These are phyloP conservation scores for Neurospora sp. DNA, from an alignment of 495 filamentous ascomycete species.

Conservation along the genomic window DNA sequence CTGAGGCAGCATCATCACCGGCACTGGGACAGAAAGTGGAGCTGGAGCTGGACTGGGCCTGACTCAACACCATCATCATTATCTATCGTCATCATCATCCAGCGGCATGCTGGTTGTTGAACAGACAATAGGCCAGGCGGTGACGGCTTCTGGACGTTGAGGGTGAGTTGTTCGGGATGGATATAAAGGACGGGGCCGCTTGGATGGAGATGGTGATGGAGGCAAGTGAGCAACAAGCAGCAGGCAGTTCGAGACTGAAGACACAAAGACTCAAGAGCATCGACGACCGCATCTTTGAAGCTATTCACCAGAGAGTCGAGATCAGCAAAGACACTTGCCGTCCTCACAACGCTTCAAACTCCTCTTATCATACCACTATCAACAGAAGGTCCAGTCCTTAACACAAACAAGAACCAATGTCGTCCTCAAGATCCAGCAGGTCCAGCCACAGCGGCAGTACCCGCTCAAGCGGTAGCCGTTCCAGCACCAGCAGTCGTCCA, in stretches of 20 bases:
- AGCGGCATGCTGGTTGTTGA: not conserved
- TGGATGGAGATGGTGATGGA: not conserved
- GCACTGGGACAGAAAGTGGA: not conserved
- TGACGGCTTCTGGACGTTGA: not conserved
- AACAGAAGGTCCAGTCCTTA: not conserved
- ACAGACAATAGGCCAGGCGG: not conserved
- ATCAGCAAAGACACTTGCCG: not conserved
- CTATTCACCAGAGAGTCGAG: not conserved
- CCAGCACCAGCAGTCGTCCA: not conserved
- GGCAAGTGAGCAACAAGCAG: not conserved
- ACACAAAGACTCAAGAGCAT: not conserved
- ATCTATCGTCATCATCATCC: not conserved
- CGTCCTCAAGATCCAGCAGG: slow-evolving; percentile 1
- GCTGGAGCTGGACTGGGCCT: not conserved
- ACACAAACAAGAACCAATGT: not conserved
- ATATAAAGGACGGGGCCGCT: not conserved
- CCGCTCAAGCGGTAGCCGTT: not conserved
- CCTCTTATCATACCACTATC: not conserved
- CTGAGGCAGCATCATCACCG: not conserved
- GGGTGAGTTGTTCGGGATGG: not conserved
- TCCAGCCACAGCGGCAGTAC: not conserved
- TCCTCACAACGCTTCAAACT: not conserved
- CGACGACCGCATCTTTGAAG: not conserved
- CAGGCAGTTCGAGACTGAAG: not conserved
- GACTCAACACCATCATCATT: not conserved